Evolutionary conservation across 768 basidiomycete genomes (phyloP), one percentile per base, ranked within the genome.

Genomic region (Favolaschia claudopus): DNA sequence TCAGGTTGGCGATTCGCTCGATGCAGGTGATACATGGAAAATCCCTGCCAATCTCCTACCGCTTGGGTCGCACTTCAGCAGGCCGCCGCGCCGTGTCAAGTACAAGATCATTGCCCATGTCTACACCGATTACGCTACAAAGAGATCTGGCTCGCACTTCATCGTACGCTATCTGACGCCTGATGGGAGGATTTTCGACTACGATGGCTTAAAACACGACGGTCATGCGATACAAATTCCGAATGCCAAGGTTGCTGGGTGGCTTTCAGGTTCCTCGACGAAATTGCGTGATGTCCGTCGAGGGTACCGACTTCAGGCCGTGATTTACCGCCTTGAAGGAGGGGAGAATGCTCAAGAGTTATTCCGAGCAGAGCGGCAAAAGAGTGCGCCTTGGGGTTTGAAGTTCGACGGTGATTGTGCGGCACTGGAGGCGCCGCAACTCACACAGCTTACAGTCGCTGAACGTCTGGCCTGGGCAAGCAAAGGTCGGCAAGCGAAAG

Each of bases 161-260:
- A 60, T 60, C 15, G 46, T 52, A n/a, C 58, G 58, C 13, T 60
- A 60, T 42, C 19, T 31, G 20, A 39, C 37, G 34, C 45, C 58
- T 4, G 52, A 60, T 22, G 52, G 58, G 17, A 29, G 38, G n/a
- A 47, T 60, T 12, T 60, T 60, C 31, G 37, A 60, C 15, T 60
- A 53, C 33, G 58, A 60, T n/a, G 58, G 58, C 2, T 53, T 60
- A 43, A 3, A 17, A 4, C 27, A 43, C 19, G 22, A 32, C 14
- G 51, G 58, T 15, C 44, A 54, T 31, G 58, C 58, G 1, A 24
- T 31, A 19, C 49, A 46, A 20, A 31, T 34, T 15, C 9, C 7
- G 9, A 40, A n/a, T 6, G 54, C 44, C 7, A 19, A 49, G 25
- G 22, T 49, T 49, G 17, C 54, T 25, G 32, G 17, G 22, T 39